Percentiles rank a stretch among this genome's conserved stretches.
Evolutionary conservation across 2,329 filamentous ascomycete species (phyloP).

Genomic region (Penicillium sp.): DNA sequence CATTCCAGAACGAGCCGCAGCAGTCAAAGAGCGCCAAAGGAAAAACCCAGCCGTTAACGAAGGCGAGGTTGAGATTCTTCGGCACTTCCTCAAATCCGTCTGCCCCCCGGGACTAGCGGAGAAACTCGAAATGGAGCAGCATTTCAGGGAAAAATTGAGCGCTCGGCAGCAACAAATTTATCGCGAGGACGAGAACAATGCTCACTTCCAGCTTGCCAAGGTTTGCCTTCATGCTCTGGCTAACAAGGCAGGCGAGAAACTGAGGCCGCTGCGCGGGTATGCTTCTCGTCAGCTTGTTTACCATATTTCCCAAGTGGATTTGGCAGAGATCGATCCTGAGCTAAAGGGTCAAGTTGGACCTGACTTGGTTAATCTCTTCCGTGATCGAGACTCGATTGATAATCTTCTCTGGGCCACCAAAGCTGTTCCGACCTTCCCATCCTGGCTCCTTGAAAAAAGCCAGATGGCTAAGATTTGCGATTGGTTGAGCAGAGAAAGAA

Average conservation of each 20-base stretch:
- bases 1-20: slow-evolving; percentile 7
- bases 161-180: slow-evolving; percentile 12
- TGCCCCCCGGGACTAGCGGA: slow-evolving; percentile 24
- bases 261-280: background rate
- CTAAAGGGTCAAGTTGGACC: slow-evolving; percentile 1
- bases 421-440: background rate
- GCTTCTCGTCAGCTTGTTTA: background rate
- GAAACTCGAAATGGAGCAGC: slow-evolving; percentile 27
- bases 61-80: slow-evolving; percentile 23
- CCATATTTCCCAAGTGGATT: background rate
- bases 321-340: slow-evolving; percentile 4
- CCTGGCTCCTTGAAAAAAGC: background rate
- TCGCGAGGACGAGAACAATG: slow-evolving; percentile 23
- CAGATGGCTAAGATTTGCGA: slow-evolving; percentile 5
- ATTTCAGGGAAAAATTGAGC: slow-evolving; percentile 21
- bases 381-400: background rate
- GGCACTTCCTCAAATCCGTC: slow-evolving; percentile 25
- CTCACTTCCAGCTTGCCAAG: slow-evolving; percentile 16
- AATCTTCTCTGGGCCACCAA: background rate
- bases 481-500: slow-evolving; percentile 7
- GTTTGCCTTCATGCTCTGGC: slow-evolving; percentile 19
- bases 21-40: background rate
- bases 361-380: background rate
- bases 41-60: slow-evolving; percentile 3
- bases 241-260: background rate